Evolutionary conservation across 345 rosid genomes (phyloP), one percentile per base, ranked within the genome.

Genomic region (Sisymbrium irio): DNA sequence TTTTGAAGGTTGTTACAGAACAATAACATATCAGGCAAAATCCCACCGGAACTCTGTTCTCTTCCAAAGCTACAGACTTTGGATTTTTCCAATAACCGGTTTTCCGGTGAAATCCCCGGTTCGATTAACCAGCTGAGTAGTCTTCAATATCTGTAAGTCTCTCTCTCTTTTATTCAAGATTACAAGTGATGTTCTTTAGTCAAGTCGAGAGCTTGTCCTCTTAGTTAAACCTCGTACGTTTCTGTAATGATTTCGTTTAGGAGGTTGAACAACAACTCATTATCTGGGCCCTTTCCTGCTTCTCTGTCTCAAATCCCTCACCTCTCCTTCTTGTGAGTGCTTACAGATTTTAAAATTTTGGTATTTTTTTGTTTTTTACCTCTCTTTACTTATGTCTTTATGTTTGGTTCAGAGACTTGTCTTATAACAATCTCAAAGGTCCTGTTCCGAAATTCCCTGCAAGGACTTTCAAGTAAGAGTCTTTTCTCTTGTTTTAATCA

Each of bases 221-320:
- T 45, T 42, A 27, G 17, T 25, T 25, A 49, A 49, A 69, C 72
- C 73, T 73, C 60, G 64, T 54, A 53, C 62, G 11, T 84, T 84
- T 78, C 22, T 82, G 84, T 78, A 74, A 84, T 81, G 89, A 66
- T 67, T 59, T 12, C 25, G 71, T 59, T 42, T 77, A 93, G 98
- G 86, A 91, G 98, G 82, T 84, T 93, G 79, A 93, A 93, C 87
- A 91, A 93, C 79, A 93, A 93, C 74, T 89, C 92, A 82, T 81
- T 93, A 72, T 84, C 89, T 75, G 97, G 98, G 56, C 82, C 87
- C 60, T 85, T 91, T 62, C 97, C 98, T 54, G 83, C 75, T 57
- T 84, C 88, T 75, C 72, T 93, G 33, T 85, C 92, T 80, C 84
- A 86, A 83, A 80, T 84, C 74, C 81, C 94, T 68, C 82, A 68